Evolutionary conservation across 2,329 filamentous ascomycete genomes (phyloP).

Genomic region (Aureobasidium melanogenum): DNA sequence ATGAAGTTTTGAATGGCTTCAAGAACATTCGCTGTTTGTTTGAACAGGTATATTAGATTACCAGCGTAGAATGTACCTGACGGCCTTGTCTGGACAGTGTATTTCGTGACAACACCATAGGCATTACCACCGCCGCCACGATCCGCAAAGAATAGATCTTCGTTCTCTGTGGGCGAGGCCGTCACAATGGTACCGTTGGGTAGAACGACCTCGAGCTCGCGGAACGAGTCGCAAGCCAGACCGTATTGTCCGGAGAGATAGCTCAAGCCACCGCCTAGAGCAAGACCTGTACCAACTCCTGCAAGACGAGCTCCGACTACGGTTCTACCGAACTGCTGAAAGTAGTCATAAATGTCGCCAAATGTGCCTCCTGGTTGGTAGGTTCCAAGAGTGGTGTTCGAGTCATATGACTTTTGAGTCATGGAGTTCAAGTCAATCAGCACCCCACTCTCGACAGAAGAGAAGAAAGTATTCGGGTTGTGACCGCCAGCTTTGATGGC

Average conservation of each 20-base stretch:
- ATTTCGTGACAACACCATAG: constrained; percentile 18
- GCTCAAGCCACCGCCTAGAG: constrained; percentile 11
- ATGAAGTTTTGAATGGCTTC: constrained; percentile 25
- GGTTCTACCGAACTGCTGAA: not conserved
- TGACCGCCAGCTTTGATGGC: constrained; percentile 3
- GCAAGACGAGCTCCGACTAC: constrained; percentile 1
- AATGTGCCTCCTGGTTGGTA: constrained; percentile 3
- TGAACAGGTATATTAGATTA: constrained; percentile 12
- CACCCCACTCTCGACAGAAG: not conserved
- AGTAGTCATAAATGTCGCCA: not conserved
- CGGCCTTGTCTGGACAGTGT: not conserved
- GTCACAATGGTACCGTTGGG: constrained; percentile 41
- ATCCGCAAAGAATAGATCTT: constrained; percentile 45
- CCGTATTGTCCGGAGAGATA: constrained; percentile 10
- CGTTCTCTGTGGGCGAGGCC: constrained; percentile 33
- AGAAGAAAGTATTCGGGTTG: constrained; percentile 2
- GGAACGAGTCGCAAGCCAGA: constrained; percentile 4
- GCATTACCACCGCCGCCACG: constrained; percentile 45
- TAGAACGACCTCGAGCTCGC: constrained; percentile 39
- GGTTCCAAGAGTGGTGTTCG: not conserved
- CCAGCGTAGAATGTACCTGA: constrained; percentile 11
- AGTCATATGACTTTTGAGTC: not conserved
- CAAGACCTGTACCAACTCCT: constrained; percentile 5
- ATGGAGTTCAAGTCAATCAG: constrained; percentile 6
- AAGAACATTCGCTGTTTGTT: constrained; percentile 22